phyloP scores from a whole-genome alignment of 495 filamentous ascomycete species.

The Penicillium macrosclerotiorum region DNA sequence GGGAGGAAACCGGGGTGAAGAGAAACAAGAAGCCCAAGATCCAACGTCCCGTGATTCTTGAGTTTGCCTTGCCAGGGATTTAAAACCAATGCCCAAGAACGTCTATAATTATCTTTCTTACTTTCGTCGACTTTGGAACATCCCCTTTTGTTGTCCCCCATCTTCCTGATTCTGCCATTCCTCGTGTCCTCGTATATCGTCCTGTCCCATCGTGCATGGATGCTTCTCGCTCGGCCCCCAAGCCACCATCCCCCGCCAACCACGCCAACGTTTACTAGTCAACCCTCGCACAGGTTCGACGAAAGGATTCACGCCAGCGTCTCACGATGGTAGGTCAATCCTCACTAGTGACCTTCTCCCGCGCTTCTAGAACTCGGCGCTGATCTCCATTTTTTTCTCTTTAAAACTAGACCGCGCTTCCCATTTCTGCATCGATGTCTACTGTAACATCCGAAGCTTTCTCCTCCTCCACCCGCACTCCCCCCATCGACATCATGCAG shows the following conservation, averaged over 20 bases:
- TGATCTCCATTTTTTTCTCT: conserved; percentile 2
- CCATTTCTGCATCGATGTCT: conserved; percentile 3
- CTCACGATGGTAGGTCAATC: conserved; percentile 22
- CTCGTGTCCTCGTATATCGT: background rate
- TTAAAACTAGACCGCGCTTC: conserved; percentile 19
- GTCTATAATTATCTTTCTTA: too few species aligned
- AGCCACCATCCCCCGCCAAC: background rate
- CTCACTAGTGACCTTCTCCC: conserved; percentile 11
- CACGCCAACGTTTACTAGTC: background rate
- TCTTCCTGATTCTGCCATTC: background rate
- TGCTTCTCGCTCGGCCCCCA: background rate
- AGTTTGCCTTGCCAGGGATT: too few species aligned
- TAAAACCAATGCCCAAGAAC: too few species aligned
- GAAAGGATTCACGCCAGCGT: conserved; percentile 20
- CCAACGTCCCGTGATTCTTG: too few species aligned
- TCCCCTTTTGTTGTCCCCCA: background rate
- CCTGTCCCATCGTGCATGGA: too few species aligned
- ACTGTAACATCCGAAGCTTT: too few species aligned
- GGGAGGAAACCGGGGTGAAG: too few species aligned
- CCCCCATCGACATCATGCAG: conserved; percentile 20
- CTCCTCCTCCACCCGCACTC: conserved; percentile 2
- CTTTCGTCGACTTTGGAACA: background rate
- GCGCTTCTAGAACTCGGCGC: conserved; percentile 11
- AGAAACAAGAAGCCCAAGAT: too few species aligned
- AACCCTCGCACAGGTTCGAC: conserved; percentile 4